Evolutionary conservation across 129 eudicot species (phyloP).

Genomic region (Pittosporum tobira): DNA sequence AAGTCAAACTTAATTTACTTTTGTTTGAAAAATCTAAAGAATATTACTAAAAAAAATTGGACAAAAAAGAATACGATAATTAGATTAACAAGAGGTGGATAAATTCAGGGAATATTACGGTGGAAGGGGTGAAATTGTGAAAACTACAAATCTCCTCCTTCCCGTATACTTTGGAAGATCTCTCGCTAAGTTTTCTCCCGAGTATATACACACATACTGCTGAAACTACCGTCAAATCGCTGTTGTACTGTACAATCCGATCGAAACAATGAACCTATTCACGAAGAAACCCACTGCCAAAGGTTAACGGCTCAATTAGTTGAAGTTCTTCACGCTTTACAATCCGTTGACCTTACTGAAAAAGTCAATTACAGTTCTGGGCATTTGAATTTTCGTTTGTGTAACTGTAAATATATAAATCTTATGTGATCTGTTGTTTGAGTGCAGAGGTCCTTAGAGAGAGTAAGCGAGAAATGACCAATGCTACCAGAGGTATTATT

Average conservation of each 20-base stretch:
- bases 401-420: neutral
- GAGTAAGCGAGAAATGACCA: slow-evolving; percentile 90
- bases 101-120: too few species aligned
- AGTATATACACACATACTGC: too few species aligned
- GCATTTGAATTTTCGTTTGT: neutral
- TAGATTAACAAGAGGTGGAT: too few species aligned
- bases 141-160: too few species aligned
- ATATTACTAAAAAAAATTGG: too few species aligned
- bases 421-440: slow-evolving; percentile 3
- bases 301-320: slow-evolving; percentile 22
- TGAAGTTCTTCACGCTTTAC: slow-evolving; percentile 2
- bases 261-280: slow-evolving; percentile 61
- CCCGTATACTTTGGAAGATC: too few species aligned
- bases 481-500: slow-evolving; percentile 77
- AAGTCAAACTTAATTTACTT: too few species aligned
- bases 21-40: too few species aligned
- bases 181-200: too few species aligned
- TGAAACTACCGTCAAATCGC: too few species aligned
- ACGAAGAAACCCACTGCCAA: slow-evolving; percentile 88
- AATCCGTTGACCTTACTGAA: neutral
- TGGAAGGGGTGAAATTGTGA: too few species aligned
- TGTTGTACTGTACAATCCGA: neutral
- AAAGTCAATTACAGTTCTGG: neutral
- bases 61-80: too few species aligned
- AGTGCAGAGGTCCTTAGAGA: slow-evolving; percentile 81